A percentile compares a stretch with the other conserved stretches of the same genome.
These are phyloP conservation scores for Neocallimastix lanati DNA, from an alignment of 192 early-diverging fungal genomes.

Conservation along the genomic window DNA sequence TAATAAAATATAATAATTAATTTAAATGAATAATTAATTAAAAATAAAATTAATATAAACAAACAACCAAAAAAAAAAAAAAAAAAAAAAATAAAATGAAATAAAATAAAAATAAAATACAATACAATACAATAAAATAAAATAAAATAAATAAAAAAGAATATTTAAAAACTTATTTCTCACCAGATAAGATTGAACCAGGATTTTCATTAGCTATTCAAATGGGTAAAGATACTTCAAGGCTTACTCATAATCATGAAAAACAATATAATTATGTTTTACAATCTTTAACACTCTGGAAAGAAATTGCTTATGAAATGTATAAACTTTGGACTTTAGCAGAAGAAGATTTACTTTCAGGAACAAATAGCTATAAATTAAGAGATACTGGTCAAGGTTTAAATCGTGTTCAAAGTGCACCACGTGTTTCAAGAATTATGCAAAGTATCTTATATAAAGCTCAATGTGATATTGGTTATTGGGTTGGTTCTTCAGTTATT, in stretches of 20 bases:
- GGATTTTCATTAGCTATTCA: conserved; percentile 64
- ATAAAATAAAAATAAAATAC: too few relatives aligned
- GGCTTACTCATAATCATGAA: conserved; percentile 79
- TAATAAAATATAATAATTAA: too few relatives aligned
- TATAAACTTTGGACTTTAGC: conserved; percentile 86
- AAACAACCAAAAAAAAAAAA: too few relatives aligned
- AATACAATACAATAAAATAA: too few relatives aligned
- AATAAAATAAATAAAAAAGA: conserved; percentile 4
- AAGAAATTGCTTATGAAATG: conserved; percentile 93
- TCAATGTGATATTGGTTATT: conserved; percentile 52
- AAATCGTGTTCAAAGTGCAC: conserved; percentile 82
- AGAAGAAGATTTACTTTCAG: conserved; percentile 64
- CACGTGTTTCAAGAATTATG: conserved; percentile 62
- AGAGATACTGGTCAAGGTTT: conserved; percentile 94
- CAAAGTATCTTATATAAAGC: conserved; percentile 78
- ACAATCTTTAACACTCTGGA: conserved; percentile 87
- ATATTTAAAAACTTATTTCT: conserved; percentile 56
- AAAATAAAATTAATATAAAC: too few relatives aligned
- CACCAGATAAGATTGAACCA: conserved; percentile 35
- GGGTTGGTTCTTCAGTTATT: conserved; percentile 91
- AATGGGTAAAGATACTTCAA: conserved; percentile 60
- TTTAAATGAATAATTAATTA: too few relatives aligned
- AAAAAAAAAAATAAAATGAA: too few relatives aligned
- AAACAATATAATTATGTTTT: conserved; percentile 84
- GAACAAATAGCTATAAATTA: conserved; percentile 61